Evolutionary conservation across 208 protist genomes (phyloP), one percentile per base, ranked within the genome.

Genomic region (Trypanosoma cruzi): DNA sequence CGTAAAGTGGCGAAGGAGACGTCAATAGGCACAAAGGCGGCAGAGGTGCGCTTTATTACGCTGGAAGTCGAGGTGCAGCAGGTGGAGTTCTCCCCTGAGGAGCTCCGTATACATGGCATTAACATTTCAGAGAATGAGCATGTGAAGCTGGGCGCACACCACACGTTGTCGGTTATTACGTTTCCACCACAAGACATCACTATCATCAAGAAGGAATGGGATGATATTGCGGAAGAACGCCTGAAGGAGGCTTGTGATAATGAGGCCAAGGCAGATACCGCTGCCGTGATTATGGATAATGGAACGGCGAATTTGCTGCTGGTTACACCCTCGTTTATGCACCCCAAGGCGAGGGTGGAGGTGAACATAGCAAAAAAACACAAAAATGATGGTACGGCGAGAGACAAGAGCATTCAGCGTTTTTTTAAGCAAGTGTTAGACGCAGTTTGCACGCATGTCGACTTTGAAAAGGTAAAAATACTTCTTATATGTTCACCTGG

Each of bases 241-340:
- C 71, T 94, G 20, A 72, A 86, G 52, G 85, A 97, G 42, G 90
- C 87, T 4, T 95, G 89, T 65, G 81, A 96, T 67, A 73, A 77
- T 32, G 77, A 86, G 2, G 75, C 70, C 5, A 83, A 80, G 56
- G 84, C 93, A 0, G 96, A 98, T 69, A 92, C 98, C 4, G 97
- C 88, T 0, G 98, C 96, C 2, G 78, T 99, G n/a, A 80, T 99
- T 26, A 97, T 99, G 93, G 81, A 92, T 40, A 97, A 98, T 74
- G 98, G 97, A 34, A 81, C 94, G 26, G 96, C 96, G 2, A 71
- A 95, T 55, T 61, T 99, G 0, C 93, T 98, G 52, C 64, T 99
- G 0, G 86, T 99, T 3, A 98, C 95, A 5, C 40, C 77, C 0
- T 93, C 81, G 13, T 97, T 99, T 81, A 98, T 98, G 24, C 78